Evolutionary conservation across 1,284 basidiomycete genomes (phyloP).

Genomic region (Laetiporus sulphureus): DNA sequence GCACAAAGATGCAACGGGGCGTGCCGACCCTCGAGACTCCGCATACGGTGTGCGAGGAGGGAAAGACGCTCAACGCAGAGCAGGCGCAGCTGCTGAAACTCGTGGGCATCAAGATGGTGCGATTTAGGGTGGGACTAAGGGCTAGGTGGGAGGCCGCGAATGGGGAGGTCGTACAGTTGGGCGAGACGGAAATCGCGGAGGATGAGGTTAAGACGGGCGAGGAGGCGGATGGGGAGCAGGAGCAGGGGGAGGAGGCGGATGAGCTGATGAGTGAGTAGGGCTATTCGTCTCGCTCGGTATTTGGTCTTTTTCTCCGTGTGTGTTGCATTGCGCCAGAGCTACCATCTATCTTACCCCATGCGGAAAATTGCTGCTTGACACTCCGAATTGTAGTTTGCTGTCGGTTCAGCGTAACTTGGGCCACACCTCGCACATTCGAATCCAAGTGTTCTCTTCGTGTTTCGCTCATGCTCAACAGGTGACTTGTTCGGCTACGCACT

Average conservation of each 20-base stretch:
- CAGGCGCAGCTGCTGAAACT: slow-evolving; percentile 89
- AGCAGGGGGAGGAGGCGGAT: slow-evolving; percentile 31
- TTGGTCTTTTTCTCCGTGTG: slow-evolving; percentile 1
- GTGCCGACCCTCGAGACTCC: slow-evolving; percentile 79
- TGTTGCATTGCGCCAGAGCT: slow-evolving; percentile 5
- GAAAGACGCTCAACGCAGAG: slow-evolving; percentile 74
- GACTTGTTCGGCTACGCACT: no score
- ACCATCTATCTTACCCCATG: slow-evolving; percentile 6
- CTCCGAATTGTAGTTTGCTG: no score
- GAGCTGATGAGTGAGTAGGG: slow-evolving; percentile 35
- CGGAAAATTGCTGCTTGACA: no score
- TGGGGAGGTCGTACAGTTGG: slow-evolving; percentile 61
- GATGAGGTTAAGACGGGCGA: slow-evolving; percentile 30
- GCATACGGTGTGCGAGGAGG: slow-evolving; percentile 85
- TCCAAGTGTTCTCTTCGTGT: no score
- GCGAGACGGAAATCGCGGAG: slow-evolving; percentile 32
- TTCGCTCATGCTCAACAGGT: no score
- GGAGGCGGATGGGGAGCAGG: slow-evolving; percentile 28
- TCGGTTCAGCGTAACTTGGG: no score
- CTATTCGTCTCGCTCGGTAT: slow-evolving; percentile 6
- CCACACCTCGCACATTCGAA: no score
- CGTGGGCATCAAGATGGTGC: slow-evolving; percentile 81
- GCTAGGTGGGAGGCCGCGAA: slow-evolving; percentile 72
- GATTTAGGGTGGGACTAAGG: slow-evolving; percentile 68
- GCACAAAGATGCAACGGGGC: slow-evolving; percentile 81